These are phyloP conservation scores for Uronychia setigera DNA, from an alignment of 73 alveolate species.

Conservation along the genomic window DNA sequence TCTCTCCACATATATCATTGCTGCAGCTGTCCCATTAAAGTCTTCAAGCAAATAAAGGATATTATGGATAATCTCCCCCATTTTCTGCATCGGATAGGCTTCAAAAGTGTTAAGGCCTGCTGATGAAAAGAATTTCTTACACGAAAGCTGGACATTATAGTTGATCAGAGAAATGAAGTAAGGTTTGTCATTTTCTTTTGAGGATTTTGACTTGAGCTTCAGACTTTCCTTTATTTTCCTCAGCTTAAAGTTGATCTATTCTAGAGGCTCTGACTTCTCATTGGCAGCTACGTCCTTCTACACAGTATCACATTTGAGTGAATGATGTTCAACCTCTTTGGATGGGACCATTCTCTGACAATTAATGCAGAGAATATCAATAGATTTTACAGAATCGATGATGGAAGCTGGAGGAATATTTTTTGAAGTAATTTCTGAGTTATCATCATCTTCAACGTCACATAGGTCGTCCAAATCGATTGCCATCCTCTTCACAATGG, in stretches of 20 bases:
- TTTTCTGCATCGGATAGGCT: no score
- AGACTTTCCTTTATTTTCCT: not conserved
- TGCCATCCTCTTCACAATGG: not conserved
- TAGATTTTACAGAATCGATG: not conserved
- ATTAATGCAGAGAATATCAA: not conserved
- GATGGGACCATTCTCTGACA: not conserved
- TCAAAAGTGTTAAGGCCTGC: not conserved
- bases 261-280: not conserved
- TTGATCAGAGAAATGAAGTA: not conserved
- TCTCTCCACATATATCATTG: not conserved
- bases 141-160: not conserved
- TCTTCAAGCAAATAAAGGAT: not conserved
- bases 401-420: not conserved
- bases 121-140: not conserved
- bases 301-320: not conserved
- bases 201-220: not conserved
- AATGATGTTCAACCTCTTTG: not conserved
- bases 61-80: not conserved
- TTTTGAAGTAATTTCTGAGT: no score
- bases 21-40: not conserved
- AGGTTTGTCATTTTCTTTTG: not conserved
- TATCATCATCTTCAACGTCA: not conserved
- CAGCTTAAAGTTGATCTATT: not conserved
- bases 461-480: not conserved
- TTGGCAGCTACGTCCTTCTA: not conserved